Percentiles rank a stretch among this genome's conserved stretches.
phyloP scores from a whole-genome alignment of 441 rosid species.

The Adansonia rubrostipa region DNA sequence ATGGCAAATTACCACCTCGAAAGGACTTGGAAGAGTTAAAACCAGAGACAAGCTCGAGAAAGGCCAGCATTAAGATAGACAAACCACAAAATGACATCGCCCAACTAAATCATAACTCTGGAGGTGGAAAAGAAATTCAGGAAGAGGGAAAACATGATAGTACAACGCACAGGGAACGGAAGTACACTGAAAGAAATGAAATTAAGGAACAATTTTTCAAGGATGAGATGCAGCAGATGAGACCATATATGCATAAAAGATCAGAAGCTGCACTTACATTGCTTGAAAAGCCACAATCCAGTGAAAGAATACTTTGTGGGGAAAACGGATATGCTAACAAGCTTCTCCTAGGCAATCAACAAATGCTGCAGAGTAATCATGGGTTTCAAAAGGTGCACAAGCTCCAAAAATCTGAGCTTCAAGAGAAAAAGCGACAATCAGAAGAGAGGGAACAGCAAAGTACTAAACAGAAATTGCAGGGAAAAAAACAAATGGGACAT shows the following conservation, averaged over 20 bases:
- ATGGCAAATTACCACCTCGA: conserved; percentile 37
- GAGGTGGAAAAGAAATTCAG: conserved; percentile 40
- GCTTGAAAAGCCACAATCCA: conserved; percentile 35
- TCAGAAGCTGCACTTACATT: conserved; percentile 33
- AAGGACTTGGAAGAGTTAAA: conserved; percentile 43
- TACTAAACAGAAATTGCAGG: conserved; percentile 46
- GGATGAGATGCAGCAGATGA: conserved; percentile 45
- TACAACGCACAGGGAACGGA: conserved; percentile 40
- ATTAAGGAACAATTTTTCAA: conserved; percentile 34
- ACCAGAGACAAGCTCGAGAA: conserved; percentile 33
- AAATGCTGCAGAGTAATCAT: conserved; percentile 34
- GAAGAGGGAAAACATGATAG: conserved; percentile 45
- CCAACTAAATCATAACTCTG: conserved; percentile 32
- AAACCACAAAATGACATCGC: conserved; percentile 34
- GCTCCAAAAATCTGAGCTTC: conserved; percentile 35
- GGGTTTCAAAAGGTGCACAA: conserved; percentile 36
- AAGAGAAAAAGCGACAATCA: conserved; percentile 34
- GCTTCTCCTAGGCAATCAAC: conserved; percentile 35
- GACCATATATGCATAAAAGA: conserved; percentile 33
- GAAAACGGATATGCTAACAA: conserved; percentile 42
- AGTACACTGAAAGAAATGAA: conserved; percentile 37
- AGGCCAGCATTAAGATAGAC: conserved; percentile 32
- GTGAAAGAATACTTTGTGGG: conserved; percentile 33
- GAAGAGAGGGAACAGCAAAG: conserved; percentile 40
- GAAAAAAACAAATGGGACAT: conserved; percentile 40